Percentiles rank a stretch among this genome's conserved stretches.
Evolutionary conservation across 352 stramenopile species (phyloP).

Genomic region (Paralagenidium karlingii): DNA sequence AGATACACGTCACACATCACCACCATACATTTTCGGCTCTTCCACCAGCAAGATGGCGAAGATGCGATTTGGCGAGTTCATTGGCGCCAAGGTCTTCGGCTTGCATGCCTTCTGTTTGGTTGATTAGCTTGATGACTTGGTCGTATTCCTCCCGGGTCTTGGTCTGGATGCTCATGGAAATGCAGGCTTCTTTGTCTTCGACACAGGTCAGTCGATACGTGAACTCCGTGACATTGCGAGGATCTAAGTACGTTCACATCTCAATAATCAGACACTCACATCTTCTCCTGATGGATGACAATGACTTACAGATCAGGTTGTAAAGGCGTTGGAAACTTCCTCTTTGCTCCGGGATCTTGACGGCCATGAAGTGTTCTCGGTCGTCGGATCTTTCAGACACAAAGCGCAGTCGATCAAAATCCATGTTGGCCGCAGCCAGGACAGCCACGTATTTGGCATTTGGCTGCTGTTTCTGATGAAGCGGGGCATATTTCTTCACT

Average conservation of each 20-base stretch:
- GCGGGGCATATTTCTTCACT: slow-evolving; percentile 88
- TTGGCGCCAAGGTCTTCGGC: slow-evolving; percentile 91
- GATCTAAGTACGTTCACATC: slow-evolving; percentile 17
- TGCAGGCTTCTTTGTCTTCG: slow-evolving; percentile 67
- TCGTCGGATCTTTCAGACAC: slow-evolving; percentile 88
- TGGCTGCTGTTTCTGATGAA: slow-evolving; percentile 11
- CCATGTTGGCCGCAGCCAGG: slow-evolving; percentile 98
- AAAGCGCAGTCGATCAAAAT: slow-evolving; percentile 98
- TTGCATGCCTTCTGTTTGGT: slow-evolving; percentile 67
- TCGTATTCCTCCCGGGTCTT: slow-evolving; percentile 49
- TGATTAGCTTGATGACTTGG: slow-evolving; percentile 54
- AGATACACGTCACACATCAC: not conserved
- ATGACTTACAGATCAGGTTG: slow-evolving; percentile 50
- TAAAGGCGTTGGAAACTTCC: slow-evolving; percentile 85
- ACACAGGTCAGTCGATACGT: slow-evolving; percentile 89
- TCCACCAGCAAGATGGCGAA: slow-evolving; percentile 92
- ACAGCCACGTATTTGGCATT: slow-evolving; percentile 90
- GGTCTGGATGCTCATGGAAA: slow-evolving; percentile 95
- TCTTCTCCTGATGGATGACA: too few relatives aligned
- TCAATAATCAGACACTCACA: not conserved
- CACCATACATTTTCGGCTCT: slow-evolving; percentile 47
- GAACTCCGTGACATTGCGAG: slow-evolving; percentile 92
- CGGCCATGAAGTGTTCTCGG: slow-evolving; percentile 90
- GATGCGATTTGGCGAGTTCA: slow-evolving; percentile 93
- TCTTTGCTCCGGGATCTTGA: slow-evolving; percentile 93